Evolutionary conservation across 1,139 yeast species (phyloP), one percentile per base, ranked within the genome.

Genomic region (Candida albicans): DNA sequence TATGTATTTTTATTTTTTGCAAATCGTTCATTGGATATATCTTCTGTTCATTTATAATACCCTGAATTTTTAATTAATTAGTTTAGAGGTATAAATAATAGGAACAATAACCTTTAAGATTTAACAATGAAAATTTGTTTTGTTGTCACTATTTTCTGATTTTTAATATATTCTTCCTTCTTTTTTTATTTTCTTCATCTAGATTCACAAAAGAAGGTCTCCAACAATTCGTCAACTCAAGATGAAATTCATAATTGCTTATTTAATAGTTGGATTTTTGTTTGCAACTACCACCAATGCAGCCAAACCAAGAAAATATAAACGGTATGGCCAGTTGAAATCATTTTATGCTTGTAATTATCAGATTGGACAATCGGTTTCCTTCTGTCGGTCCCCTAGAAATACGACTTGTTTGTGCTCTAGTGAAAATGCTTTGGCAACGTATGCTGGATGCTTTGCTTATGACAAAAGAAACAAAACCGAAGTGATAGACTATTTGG

Each of bases 271-370:
- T 27, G n/a, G 29, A 8, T 9, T 27, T 27, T 27, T 27, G 10
- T 27, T 27, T 27, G 29, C 29, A 27, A 27, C 29, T 10, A 27
- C 36, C n/a, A 30, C 27, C 10, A 18, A 13, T 24, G 41, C 32
- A n/a, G 46, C n/a, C 11, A 42, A 35, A 34, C 53, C 43, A 8
- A 41, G 29, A 12, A 51, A 54, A 8, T 55, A 43, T 38, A 34
- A 31, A 33, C 33, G 24, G 1, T 51, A 54, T 44, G 51, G 51
- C 4, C 40, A 46, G 2, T 15, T 22, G 5, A 41, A 26, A 18
- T 22, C 34, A 27, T 28, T 52, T 2, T 56, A 50, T 41, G 55
- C 62, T 11, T 64, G 69, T 47, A 50, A 50, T 25, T 43, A 44
- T 27, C 51, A 54, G 33, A 36, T 59, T 1, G 15, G 40, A 9